phyloP scores from a whole-genome alignment of 768 basidiomycete species.

The Suillus hirtellus region DNA sequence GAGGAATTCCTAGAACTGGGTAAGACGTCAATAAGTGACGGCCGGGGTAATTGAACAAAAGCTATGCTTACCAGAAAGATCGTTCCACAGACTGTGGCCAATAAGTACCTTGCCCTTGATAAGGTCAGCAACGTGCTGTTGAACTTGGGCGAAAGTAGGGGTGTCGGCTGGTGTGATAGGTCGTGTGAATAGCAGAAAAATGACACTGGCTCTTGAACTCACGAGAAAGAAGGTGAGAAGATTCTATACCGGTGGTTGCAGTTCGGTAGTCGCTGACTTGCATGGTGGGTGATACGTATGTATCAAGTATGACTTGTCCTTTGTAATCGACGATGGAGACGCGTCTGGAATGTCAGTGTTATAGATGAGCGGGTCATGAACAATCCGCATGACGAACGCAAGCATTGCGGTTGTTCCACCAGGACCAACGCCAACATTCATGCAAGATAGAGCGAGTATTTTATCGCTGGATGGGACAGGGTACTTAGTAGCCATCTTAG shows the following conservation, averaged over 20 bases:
- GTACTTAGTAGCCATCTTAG: constrained; percentile 34
- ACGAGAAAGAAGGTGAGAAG: constrained; percentile 43
- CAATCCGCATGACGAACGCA: constrained; percentile 52
- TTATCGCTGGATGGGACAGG: constrained; percentile 41
- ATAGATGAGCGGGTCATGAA: constrained; percentile 10
- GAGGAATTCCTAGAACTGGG: constrained; percentile 77
- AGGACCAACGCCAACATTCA: constrained; percentile 76
- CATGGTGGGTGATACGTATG: constrained; percentile 65
- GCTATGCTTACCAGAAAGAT: constrained; percentile 62
- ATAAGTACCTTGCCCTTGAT: constrained; percentile 73
- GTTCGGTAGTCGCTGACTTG: constrained; percentile 76
- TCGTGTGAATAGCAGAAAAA: constrained; percentile 3
- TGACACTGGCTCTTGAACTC: constrained; percentile 16
- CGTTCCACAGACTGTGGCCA: constrained; percentile 79
- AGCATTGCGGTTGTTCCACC: constrained; percentile 83
- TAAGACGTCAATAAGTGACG: constrained; percentile 17
- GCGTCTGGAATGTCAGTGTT: constrained; percentile 36
- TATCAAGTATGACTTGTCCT: constrained; percentile 61
- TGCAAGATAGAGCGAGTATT: constrained; percentile 61
- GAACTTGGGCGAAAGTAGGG: constrained; percentile 63
- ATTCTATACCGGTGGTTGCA: constrained; percentile 55
- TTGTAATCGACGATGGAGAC: constrained; percentile 56
- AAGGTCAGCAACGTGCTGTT: constrained; percentile 61
- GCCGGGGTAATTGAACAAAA: constrained; percentile 7
- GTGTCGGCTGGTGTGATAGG: constrained; percentile 28